phyloP scores from a whole-genome alignment of 345 rosid species.

The Salix udensis region DNA sequence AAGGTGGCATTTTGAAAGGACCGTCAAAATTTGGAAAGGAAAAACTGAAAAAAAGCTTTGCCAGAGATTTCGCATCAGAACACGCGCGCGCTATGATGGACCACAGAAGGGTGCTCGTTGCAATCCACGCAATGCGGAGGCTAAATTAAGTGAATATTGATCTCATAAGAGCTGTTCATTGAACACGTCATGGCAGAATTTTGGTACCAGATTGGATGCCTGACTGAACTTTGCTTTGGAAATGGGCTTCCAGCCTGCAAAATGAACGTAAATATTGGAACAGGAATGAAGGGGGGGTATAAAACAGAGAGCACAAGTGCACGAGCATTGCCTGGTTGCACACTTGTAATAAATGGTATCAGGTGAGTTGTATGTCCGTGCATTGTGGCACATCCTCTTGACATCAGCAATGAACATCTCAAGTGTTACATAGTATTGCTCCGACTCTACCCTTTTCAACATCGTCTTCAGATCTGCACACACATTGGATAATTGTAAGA shows the following conservation, averaged over 20 bases:
- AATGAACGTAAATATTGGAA: background rate
- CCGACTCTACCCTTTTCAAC: slow-evolving; percentile 88
- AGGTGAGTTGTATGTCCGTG: slow-evolving; percentile 83
- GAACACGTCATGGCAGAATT: slow-evolving; percentile 39
- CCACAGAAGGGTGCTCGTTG: background rate
- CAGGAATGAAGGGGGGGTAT: background rate
- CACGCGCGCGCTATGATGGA: background rate
- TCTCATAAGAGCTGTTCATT: background rate
- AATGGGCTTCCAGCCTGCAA: slow-evolving; percentile 81
- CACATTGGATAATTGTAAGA: background rate
- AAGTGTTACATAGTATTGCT: slow-evolving; percentile 83
- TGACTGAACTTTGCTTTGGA: slow-evolving; percentile 78
- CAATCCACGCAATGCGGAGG: background rate
- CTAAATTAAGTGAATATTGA: background rate
- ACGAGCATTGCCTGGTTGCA: slow-evolving; percentile 55
- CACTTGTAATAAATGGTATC: slow-evolving; percentile 93
- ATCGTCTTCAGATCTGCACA: slow-evolving; percentile 85
- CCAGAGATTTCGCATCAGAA: background rate
- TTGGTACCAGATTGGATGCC: slow-evolving; percentile 71
- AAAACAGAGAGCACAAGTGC: background rate
- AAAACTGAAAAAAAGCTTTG: background rate
- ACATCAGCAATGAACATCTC: slow-evolving; percentile 97
- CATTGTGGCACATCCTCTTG: slow-evolving; percentile 89
- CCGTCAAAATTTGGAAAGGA: background rate
- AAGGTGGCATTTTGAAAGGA: background rate